Conservation (phyloP, 2,329 filamentous ascomycete genomes). For the Diaporthe eres region DNA sequence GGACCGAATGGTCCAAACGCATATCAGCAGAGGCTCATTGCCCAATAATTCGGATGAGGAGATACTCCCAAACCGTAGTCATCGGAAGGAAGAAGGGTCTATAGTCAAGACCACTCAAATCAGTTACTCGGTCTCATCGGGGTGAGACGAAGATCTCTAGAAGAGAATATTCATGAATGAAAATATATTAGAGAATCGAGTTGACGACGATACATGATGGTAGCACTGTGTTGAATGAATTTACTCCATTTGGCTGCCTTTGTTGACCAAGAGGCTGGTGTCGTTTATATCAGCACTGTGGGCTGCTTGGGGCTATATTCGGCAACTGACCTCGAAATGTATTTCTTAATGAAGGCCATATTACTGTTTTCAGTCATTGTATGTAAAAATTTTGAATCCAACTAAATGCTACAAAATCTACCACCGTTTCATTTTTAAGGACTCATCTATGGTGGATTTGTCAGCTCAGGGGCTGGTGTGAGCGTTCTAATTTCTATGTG, state of each 20-base stretch:
- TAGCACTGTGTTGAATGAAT: background rate
- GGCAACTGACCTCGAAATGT: background rate
- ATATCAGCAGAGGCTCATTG: slow-evolving; percentile 10
- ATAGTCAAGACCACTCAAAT: slow-evolving; percentile 6
- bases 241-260: background rate
- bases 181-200: too few relatives aligned
- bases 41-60: background rate
- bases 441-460: background rate
- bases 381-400: background rate
- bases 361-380: background rate
- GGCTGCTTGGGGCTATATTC: background rate
- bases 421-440: background rate
- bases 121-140: background rate
- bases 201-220: background rate
- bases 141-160: background rate
- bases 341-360: background rate
- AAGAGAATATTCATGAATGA: background rate
- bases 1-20: background rate
- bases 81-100: background rate
- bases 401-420: background rate
- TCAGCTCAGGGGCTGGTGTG: background rate
- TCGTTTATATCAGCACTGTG: background rate
- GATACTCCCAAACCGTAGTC: background rate
- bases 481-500: background rate
- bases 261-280: background rate